Evolutionary conservation across 257 asterid species (phyloP).

Genomic region (Asclepias syriaca): DNA sequence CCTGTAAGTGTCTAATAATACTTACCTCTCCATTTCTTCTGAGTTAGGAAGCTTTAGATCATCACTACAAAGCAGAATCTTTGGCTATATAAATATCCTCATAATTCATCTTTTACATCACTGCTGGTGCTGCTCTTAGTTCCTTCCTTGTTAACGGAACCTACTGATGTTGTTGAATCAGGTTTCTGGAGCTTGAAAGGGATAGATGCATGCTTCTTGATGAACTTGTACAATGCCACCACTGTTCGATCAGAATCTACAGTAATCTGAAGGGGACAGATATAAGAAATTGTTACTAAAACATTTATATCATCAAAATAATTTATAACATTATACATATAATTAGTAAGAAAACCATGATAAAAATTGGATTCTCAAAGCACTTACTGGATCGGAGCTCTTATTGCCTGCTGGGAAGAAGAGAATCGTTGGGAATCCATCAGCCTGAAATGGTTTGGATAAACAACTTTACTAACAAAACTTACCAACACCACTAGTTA

Average conservation of each 20-base stretch:
- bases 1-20: background rate
- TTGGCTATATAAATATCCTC: constrained; percentile 12
- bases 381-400: constrained; percentile 75
- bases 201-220: constrained; percentile 75
- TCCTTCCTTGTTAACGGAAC: constrained; percentile 30
- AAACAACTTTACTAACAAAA: background rate
- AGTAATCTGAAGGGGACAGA: constrained; percentile 42
- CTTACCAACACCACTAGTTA: background rate
- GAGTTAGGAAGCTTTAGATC: background rate
- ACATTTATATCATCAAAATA: background rate
- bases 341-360: background rate
- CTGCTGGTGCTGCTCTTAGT: constrained; percentile 22
- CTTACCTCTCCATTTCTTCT: background rate
- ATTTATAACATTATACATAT: background rate
- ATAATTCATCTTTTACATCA: constrained; percentile 72
- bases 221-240: constrained; percentile 77
- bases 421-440: constrained; percentile 85
- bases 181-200: constrained; percentile 84
- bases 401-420: constrained; percentile 95
- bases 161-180: background rate
- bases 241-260: constrained; percentile 78
- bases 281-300: background rate
- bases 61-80: background rate
- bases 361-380: background rate
- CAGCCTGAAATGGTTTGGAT: constrained; percentile 48